Evolutionary conservation across 352 stramenopile genomes (phyloP).

Genomic region (Stramenopiles sp.): DNA sequence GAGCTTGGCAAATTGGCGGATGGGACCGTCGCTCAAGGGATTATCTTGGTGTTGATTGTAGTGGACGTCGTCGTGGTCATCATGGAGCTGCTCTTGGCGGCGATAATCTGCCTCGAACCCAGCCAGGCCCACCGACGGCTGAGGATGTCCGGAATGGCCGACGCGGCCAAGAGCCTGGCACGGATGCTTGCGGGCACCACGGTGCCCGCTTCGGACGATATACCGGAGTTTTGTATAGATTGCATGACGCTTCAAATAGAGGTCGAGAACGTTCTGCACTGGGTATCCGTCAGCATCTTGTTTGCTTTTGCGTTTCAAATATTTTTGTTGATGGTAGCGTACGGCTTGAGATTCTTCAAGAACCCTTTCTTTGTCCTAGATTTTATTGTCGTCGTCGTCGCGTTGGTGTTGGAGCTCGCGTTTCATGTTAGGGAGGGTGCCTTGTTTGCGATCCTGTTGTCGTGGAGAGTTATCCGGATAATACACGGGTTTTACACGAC

Average conservation of each 20-base stretch:
- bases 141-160: background rate
- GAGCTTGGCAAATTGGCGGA: background rate
- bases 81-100: background rate
- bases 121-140: background rate
- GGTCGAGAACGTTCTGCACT: background rate
- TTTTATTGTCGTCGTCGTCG: background rate
- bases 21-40: background rate
- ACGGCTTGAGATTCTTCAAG: background rate
- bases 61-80: background rate
- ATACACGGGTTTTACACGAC: background rate
- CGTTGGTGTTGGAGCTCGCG: background rate
- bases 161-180: background rate
- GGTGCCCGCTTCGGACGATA: background rate
- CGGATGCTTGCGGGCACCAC: background rate
- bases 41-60: background rate
- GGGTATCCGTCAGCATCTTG: background rate
- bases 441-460: background rate
- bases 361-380: background rate
- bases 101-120: background rate
- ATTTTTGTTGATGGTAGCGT: slow-evolving; percentile 1
- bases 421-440: background rate
- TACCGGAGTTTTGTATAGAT: background rate
- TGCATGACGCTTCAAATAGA: background rate
- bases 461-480: background rate
- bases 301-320: slow-evolving; percentile 6